Evolutionary conservation across 2,329 filamentous ascomycete genomes (phyloP).

Genomic region (Monilinia laxa): DNA sequence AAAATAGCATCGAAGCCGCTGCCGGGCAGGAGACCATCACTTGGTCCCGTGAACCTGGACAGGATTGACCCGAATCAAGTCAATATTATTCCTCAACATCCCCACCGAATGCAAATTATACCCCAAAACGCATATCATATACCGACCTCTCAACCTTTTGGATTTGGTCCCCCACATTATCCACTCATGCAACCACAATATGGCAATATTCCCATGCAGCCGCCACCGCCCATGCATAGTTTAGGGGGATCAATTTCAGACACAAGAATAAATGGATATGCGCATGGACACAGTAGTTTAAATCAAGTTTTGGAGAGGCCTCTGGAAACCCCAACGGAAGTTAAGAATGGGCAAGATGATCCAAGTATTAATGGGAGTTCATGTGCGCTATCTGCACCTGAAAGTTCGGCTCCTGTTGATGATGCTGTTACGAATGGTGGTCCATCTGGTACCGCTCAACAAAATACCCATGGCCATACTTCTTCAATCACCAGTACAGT

Average conservation of each 20-base stretch:
- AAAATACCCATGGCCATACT: conserved; percentile 31
- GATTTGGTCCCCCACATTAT: conserved; percentile 34
- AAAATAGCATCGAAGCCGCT: conserved; percentile 30
- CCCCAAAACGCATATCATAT: conserved; percentile 33
- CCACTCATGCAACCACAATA: conserved; percentile 31
- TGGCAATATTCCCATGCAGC: conserved; percentile 30
- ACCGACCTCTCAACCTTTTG: conserved; percentile 30
- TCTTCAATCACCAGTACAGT: conserved; percentile 33
- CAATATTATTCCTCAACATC: conserved; percentile 46
- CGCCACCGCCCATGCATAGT: conserved; percentile 26
- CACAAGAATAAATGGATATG: conserved; percentile 28
- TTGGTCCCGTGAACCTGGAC: conserved; percentile 50
- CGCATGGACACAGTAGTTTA: conserved; percentile 25
- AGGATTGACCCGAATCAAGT: conserved; percentile 55
- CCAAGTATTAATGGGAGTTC: conserved; percentile 27
- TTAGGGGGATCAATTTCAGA: conserved; percentile 16
- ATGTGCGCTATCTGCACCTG: conserved; percentile 20
- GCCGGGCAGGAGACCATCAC: conserved; percentile 47
- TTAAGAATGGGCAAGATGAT: conserved; percentile 25
- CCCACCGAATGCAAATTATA: conserved; percentile 34
- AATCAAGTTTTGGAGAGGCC: conserved; percentile 35
- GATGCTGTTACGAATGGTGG: conserved; percentile 24
- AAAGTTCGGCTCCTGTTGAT: conserved; percentile 14
- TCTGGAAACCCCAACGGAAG: conserved; percentile 29
- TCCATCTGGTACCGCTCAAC: conserved; percentile 32